These are phyloP conservation scores for Xylariaceae sp. DNA, from an alignment of 2,329 filamentous ascomycete genomes.

Conservation along the genomic window DNA sequence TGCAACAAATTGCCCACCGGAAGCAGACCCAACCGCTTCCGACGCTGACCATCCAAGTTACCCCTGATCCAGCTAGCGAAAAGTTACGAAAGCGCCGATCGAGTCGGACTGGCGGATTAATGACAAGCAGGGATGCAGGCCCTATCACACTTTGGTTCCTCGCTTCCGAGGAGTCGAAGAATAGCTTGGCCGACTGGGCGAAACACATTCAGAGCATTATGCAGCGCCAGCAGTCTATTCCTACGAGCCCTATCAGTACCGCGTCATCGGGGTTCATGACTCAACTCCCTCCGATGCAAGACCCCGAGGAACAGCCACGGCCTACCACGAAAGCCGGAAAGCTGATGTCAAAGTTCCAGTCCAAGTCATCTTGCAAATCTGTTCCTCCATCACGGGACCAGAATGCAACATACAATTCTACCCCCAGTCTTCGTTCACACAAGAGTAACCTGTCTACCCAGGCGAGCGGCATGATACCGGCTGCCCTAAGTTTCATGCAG, in stretches of 20 bases:
- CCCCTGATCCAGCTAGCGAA: constrained; percentile 47
- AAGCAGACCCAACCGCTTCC: constrained; percentile 57
- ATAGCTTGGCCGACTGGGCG: constrained; percentile 55
- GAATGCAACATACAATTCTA: constrained; percentile 51
- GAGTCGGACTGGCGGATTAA: constrained; percentile 55
- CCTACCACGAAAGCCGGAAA: constrained; percentile 38
- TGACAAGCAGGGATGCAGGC: constrained; percentile 45
- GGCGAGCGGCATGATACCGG: constrained; percentile 44
- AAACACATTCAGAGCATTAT: constrained; percentile 45
- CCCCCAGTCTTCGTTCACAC: constrained; percentile 56
- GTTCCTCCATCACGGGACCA: constrained; percentile 45
- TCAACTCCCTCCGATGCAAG: constrained; percentile 44
- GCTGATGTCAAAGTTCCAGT: constrained; percentile 37
- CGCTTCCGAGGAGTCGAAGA: constrained; percentile 46
- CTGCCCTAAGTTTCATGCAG: constrained; percentile 36
- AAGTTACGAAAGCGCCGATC: constrained; percentile 60
- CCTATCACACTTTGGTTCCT: constrained; percentile 54
- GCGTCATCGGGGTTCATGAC: constrained; percentile 50
- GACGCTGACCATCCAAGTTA: constrained; percentile 54
- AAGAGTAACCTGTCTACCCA: constrained; percentile 59
- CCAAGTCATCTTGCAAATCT: constrained; percentile 46
- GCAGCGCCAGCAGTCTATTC: constrained; percentile 40
- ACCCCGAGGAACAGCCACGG: constrained; percentile 40
- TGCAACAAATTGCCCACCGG: constrained; percentile 55
- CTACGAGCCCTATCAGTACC: constrained; percentile 50